Percentiles rank a stretch among this genome's conserved stretches.
These are phyloP conservation scores for Tetrapisispora phaffii DNA, from an alignment of 805 yeast genomes.

Conservation along the genomic window DNA sequence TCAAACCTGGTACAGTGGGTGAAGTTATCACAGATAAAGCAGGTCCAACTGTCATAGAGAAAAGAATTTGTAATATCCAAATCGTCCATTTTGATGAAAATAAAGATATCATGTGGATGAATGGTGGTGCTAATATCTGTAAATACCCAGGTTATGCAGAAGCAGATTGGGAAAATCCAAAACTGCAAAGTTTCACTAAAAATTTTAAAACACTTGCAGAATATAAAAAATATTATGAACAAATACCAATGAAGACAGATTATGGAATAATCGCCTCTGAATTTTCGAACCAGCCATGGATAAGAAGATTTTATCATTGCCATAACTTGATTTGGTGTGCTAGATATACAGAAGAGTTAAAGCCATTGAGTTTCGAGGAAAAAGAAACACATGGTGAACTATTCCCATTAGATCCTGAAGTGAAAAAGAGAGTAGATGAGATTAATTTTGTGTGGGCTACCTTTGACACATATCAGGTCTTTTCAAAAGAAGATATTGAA, in stretches of 20 bases:
- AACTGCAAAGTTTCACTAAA: constrained; percentile 3
- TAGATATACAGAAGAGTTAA: background rate
- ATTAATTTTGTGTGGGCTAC: constrained; percentile 4
- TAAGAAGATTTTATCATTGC: background rate
- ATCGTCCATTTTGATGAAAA: constrained; percentile 10
- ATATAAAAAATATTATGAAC: constrained; percentile 5
- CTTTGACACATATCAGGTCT: background rate
- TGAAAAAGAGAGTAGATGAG: background rate
- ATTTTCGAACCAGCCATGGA: background rate
- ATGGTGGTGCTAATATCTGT: constrained; percentile 16
- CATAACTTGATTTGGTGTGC: constrained; percentile 3
- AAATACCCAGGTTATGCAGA: constrained; percentile 8
- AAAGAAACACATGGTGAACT: background rate
- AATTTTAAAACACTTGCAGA: constrained; percentile 6
- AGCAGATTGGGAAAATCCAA: constrained; percentile 10
- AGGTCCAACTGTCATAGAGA: constrained; percentile 4
- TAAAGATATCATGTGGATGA: constrained; percentile 11
- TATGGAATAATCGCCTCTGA: constrained; percentile 2
- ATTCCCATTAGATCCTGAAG: constrained; percentile 1
- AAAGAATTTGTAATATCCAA: constrained; percentile 10
- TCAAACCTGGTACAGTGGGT: constrained; percentile 13
- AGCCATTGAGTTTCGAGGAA: background rate
- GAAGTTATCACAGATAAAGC: constrained; percentile 5
- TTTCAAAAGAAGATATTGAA: background rate
- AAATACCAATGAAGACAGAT: constrained; percentile 3